Base-by-base conservation (phyloP, 768 basidiomycete genomes). In the Ramaria sp. region DNA sequence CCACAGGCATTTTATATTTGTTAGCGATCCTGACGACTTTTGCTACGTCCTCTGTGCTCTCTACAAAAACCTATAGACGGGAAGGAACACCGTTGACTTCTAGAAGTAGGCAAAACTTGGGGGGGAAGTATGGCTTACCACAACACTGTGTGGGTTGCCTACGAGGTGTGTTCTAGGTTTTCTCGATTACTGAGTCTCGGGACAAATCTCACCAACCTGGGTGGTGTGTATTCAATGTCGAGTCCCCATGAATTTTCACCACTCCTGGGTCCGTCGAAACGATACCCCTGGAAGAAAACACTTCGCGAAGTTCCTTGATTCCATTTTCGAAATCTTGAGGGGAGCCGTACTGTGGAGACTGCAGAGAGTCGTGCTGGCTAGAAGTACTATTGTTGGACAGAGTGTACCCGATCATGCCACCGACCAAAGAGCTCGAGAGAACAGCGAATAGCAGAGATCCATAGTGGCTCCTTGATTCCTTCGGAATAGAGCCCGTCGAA, bases 31-130 rank as follows among this genome's bases (percentile, higher is more conserved):
- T 78, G 47, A 94, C 84, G 47, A 91, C 75, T 59, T 78, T 74
- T 38, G 84, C 82, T 1, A 95, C 88, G 60, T 95, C 90, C 58
- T 88, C 85, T 0, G 91, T 93, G 24, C 72, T 76, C 16, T 66
- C 60, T 0, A 84, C 83, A 61, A 79, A 83, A 2, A 85, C 78
- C 73, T 79, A 47, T 81, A 83, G 6, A 13, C 7, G 13, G n/a
- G n/a, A n/a, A n/a, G 63, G 61, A 28, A 66, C 62, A 47, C 67
- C 78, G 57, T 1, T 38, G 32, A 34, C 13, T 34, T 34, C 32
- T 13, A 34, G 10, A 30, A 7, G 13, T n/a, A 30, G 38, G 28
- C 37, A 49, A 38, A 32, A 43, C 38, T 18, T 53, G 24, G 52
- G 39, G 24, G 52, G 39, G 28, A 50, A 28, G 15, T 50, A 41